Evolutionary conservation across 768 basidiomycete species (phyloP), one percentile per base, ranked within the genome.

Genomic region (Russula foetens): DNA sequence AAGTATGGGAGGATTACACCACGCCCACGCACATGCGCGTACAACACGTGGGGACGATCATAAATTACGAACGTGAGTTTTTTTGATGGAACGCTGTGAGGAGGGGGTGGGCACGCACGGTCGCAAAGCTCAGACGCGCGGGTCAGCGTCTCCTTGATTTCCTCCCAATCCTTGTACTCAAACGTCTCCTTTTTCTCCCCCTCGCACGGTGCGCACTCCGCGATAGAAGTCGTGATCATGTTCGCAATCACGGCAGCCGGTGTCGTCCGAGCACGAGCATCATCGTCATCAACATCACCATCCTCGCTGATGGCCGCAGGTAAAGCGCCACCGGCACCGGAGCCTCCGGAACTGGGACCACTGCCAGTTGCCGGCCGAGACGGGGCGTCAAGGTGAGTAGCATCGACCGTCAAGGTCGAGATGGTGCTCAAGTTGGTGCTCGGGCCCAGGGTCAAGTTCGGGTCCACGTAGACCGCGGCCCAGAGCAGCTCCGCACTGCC

Each of bases 41-140:
- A n/a, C n/a, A n/a, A n/a, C n/a, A n/a, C n/a, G n/a, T n/a, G n/a
- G n/a, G n/a, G n/a, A n/a, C n/a, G n/a, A 51, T 43, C 28, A 56
- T 31, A 46, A 41, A 41, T 17, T 15, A 56, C 45, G 44, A 29
- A 23, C 23, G 31, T 11, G 29, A 39, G 48, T 12, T 41, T n/a
- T n/a, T n/a, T n/a, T 54, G 39, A 58, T 35, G 12, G 21, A 7
- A 46, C 59, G 52, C 54, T 53, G 38, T 29, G 46, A 48, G 38
- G 54, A 21, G 14, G 23, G 12, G 35, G 35, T 21, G 26, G 29
- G 17, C 17, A 75, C 79, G 63, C 68, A 84, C 84, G 73, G 63
- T 87, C 84, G 64, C 82, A 85, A 59, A 77, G 75, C 62, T 84
- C 80, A 3, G 77, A 75, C 21, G 84, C 84, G 52, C 77, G 76